Evolutionary conservation across 2,329 filamentous ascomycete species (phyloP).

Genomic region (Cadophora sp.): DNA sequence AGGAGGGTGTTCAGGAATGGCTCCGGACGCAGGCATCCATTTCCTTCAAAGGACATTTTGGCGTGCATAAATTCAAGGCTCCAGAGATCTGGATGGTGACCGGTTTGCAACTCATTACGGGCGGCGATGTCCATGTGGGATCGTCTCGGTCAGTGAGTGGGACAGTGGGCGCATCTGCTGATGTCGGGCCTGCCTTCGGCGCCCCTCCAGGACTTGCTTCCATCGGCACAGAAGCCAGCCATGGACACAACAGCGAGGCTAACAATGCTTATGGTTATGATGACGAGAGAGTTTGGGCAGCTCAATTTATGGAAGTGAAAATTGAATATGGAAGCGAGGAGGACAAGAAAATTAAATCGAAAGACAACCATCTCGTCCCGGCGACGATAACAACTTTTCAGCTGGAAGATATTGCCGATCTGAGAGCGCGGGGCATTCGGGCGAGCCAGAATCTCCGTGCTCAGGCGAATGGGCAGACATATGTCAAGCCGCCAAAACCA

Average conservation of each 20-base stretch:
- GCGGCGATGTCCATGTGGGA: constrained; percentile 10
- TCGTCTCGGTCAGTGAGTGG: constrained; percentile 14
- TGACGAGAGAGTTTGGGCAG: constrained; percentile 18
- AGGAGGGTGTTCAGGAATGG: constrained; percentile 18
- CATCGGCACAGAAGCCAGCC: constrained; percentile 3
- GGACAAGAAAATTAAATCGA: constrained; percentile 11
- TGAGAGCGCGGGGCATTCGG: constrained; percentile 12
- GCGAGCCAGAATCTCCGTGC: constrained; percentile 4
- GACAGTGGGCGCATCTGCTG: constrained; percentile 8
- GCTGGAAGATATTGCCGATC: constrained; percentile 15
- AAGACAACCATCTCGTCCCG: constrained; percentile 1
- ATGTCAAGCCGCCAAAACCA: constrained; percentile 8
- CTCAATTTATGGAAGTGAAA: constrained; percentile 22
- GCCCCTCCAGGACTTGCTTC: constrained; percentile 6
- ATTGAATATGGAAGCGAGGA: constrained; percentile 16
- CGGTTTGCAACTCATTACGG: constrained; percentile 13
- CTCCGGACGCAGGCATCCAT: constrained; percentile 15
- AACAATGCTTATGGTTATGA: constrained; percentile 12
- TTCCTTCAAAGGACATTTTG: constrained; percentile 11
- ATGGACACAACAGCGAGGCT: background rate
- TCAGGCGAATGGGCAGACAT: constrained; percentile 2
- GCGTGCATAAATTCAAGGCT: constrained; percentile 17
- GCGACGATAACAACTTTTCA: constrained; percentile 10
- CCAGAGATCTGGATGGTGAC: constrained; percentile 19
- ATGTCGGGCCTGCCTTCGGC: constrained; percentile 4